Percentiles rank a stretch among this genome's conserved stretches.
Conservation (phyloP, 2,329 filamentous ascomycete species). For the Nothopassalora personata region DNA sequence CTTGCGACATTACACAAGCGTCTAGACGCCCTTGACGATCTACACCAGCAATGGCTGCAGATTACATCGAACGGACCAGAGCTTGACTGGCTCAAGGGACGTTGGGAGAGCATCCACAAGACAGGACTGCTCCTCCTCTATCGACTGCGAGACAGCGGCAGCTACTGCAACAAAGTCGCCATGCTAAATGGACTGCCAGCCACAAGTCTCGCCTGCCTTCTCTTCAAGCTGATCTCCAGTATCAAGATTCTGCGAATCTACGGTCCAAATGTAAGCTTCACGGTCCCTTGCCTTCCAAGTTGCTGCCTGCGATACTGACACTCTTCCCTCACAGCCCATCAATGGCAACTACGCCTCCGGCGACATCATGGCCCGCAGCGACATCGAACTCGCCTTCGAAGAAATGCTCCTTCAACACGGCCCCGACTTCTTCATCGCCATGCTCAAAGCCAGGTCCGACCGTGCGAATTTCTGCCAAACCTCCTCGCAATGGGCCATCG, state of each 20-base stretch:
- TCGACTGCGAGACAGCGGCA: conserved; percentile 25
- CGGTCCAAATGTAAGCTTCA: conserved; percentile 21
- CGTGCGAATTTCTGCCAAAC: neutral
- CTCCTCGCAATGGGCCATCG: conserved; percentile 15
- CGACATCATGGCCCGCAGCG: conserved; percentile 22
- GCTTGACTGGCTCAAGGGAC: conserved; percentile 29
- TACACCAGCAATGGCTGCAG: conserved; percentile 28
- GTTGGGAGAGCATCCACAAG: conserved; percentile 30
- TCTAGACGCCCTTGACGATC: conserved; percentile 18
- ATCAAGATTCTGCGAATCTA: conserved; percentile 30
- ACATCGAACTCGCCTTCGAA: conserved; percentile 32
- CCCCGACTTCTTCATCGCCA: conserved; percentile 25
- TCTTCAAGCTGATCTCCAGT: conserved; percentile 29
- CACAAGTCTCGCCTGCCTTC: conserved; percentile 30
- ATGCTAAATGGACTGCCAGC: conserved; percentile 26
- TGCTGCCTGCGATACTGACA: neutral
- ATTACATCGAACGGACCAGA: conserved; percentile 25
- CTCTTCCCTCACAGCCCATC: conserved; percentile 13
- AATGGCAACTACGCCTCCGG: conserved; percentile 15
- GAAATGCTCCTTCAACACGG: conserved; percentile 31
- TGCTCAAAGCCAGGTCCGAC: conserved; percentile 18
- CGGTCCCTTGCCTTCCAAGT: neutral
- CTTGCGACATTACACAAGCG: conserved; percentile 20
- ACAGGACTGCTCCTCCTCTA: conserved; percentile 31
- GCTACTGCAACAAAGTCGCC: conserved; percentile 20